Percentiles rank a stretch among this genome's conserved stretches.
These are phyloP conservation scores for Penicillium hordei DNA, from an alignment of 2,329 filamentous ascomycete genomes.

Conservation along the genomic window DNA sequence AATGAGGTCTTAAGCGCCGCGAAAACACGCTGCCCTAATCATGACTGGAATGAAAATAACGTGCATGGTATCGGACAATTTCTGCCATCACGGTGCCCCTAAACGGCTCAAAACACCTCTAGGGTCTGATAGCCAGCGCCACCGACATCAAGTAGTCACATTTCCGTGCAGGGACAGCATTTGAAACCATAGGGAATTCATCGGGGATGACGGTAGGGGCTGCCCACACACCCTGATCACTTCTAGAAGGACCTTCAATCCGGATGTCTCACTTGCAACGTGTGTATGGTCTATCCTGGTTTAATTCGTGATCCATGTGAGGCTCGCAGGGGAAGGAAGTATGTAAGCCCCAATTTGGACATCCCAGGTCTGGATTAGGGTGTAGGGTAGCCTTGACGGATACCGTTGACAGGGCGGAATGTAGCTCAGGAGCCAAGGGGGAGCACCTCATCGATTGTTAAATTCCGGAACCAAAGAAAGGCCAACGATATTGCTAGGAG, in stretches of 20 bases:
- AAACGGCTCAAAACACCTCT: neutral
- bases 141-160: neutral
- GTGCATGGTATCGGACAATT: neutral
- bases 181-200: neutral
- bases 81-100: neutral
- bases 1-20: no score
- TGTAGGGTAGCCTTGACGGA: slow-evolving; percentile 13
- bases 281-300: neutral
- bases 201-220: neutral
- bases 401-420: slow-evolving; percentile 20
- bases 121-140: neutral
- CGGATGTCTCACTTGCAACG: neutral
- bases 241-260: slow-evolving; percentile 1
- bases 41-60: neutral
- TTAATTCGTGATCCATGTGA: neutral
- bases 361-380: neutral
- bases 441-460: slow-evolving; percentile 13
- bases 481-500: slow-evolving; percentile 16
- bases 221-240: neutral
- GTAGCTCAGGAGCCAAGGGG: slow-evolving; percentile 17
- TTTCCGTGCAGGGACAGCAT: no score
- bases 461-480: slow-evolving; percentile 11
- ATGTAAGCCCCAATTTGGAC: neutral
- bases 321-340: neutral
- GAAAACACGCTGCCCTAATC: no score